A percentile compares a stretch with the other conserved stretches of the same genome.
Evolutionary conservation across 2,329 filamentous ascomycete species (phyloP).

Genomic region (Diaporthe australafricana): DNA sequence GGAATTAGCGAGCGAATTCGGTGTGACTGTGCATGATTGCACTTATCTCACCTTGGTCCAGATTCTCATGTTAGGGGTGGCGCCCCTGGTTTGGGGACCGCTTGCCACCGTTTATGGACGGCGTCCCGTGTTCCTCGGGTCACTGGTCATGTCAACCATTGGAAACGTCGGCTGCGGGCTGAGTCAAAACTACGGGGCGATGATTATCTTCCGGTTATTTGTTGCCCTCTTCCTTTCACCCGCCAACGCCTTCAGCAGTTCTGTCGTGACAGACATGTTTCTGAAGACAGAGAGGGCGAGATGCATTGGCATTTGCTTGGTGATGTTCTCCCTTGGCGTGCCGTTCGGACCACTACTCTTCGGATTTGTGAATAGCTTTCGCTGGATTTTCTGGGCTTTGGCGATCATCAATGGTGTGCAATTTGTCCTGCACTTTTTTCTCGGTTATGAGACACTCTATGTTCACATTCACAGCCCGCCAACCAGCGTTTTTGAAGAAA

Average conservation of each 20-base stretch:
- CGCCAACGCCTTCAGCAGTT: conserved; percentile 55
- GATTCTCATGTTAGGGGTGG: conserved; percentile 10
- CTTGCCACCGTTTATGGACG: conserved; percentile 18
- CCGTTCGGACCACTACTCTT: conserved; percentile 39
- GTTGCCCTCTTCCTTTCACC: conserved; percentile 66
- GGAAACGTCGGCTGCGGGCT: conserved; percentile 66
- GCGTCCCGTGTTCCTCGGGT: conserved; percentile 63
- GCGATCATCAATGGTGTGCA: conserved; percentile 58
- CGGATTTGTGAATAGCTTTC: conserved; percentile 49
- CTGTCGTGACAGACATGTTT: conserved; percentile 65
- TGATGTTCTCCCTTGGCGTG: conserved; percentile 38
- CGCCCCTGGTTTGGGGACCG: conserved; percentile 18
- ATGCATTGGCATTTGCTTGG: conserved; percentile 65
- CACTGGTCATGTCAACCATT: conserved; percentile 55
- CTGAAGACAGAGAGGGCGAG: conserved; percentile 62
- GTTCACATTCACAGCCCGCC: conserved; percentile 49
- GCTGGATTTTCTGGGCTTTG: conserved; percentile 22
- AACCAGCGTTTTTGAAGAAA: not conserved
- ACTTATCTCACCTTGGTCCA: conserved; percentile 19
- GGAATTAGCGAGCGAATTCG: conserved; percentile 58
- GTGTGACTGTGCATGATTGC: conserved; percentile 47
- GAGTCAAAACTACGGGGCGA: conserved; percentile 58
- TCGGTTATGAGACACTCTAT: conserved; percentile 65
- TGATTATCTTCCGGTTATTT: conserved; percentile 61
- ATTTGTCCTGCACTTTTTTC: conserved; percentile 64